phyloP scores from a whole-genome alignment of 805 yeast genomes.

The Candida qinlingensis region DNA sequence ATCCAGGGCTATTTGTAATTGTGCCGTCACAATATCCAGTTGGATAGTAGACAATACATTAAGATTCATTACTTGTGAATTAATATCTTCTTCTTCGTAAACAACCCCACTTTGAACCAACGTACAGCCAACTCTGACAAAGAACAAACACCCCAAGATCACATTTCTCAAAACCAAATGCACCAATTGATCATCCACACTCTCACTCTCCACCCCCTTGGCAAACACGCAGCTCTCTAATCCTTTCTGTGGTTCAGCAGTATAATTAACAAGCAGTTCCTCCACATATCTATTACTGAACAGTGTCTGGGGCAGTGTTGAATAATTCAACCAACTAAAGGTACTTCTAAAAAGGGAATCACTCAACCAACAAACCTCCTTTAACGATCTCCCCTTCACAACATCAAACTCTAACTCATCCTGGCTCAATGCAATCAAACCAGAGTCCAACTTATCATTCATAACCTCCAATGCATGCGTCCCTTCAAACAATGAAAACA shows the following conservation, averaged over 20 bases:
- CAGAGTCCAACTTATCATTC: constrained; percentile 73
- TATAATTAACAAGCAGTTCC: constrained; percentile 40
- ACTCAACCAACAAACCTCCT: constrained; percentile 44
- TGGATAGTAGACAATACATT: constrained; percentile 31
- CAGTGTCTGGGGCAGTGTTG: constrained; percentile 71
- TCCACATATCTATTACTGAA: constrained; percentile 73
- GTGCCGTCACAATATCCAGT: constrained; percentile 17
- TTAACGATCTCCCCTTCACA: constrained; percentile 30
- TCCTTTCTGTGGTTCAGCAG: constrained; percentile 17
- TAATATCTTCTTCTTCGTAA: constrained; percentile 72
- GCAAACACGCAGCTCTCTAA: constrained; percentile 7
- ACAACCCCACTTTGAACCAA: constrained; percentile 54
- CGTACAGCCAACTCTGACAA: constrained; percentile 41
- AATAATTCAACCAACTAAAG: constrained; percentile 72
- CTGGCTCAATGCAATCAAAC: constrained; percentile 43
- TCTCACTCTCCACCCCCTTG: constrained; percentile 1
- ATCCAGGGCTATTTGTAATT: constrained; percentile 29
- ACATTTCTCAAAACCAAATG: constrained; percentile 48
- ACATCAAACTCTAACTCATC: constrained; percentile 46
- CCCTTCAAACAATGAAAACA: constrained; percentile 71
- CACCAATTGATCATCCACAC: constrained; percentile 26
- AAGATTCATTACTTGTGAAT: constrained; percentile 56
- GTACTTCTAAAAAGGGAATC: constrained; percentile 49
- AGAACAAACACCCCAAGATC: constrained; percentile 47
- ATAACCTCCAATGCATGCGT: constrained; percentile 82